A percentile compares a stretch with the other conserved stretches of the same genome.
phyloP scores from a whole-genome alignment of 306 rosid species.

The Macrotyloma uniflorum region DNA sequence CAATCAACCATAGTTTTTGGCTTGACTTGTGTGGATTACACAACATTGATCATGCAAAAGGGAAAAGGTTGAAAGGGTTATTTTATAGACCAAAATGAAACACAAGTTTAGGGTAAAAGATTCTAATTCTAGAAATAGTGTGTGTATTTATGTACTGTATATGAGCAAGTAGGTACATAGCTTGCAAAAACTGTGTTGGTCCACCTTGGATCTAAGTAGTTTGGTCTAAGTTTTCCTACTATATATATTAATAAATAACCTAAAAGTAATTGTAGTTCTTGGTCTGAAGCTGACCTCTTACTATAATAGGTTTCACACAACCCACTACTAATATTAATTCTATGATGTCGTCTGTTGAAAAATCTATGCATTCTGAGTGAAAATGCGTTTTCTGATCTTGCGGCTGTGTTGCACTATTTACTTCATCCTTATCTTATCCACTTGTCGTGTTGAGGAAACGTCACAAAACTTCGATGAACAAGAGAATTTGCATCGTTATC shows the following conservation, averaged over 20 bases:
- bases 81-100: no score
- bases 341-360: not conserved
- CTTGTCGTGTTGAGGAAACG: not conserved
- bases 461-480: not conserved
- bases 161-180: constrained; percentile 18
- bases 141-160: not conserved
- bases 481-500: not conserved
- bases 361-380: not conserved
- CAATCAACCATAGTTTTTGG: no score
- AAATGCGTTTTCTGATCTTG: not conserved
- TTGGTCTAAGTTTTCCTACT: constrained; percentile 35
- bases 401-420: not conserved
- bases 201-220: not conserved
- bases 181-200: not conserved
- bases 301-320: constrained; percentile 33
- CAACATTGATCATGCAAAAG: no score
- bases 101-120: not conserved
- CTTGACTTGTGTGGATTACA: no score
- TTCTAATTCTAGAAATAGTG: constrained; percentile 16
- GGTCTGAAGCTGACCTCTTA: constrained; percentile 22
- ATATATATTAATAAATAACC: not conserved
- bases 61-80: no score
- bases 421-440: not conserved
- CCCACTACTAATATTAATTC: not conserved
- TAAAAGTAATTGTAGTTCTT: not conserved